Conservation (phyloP, 306 rosid species). For the Vigna trinervia region DNA sequence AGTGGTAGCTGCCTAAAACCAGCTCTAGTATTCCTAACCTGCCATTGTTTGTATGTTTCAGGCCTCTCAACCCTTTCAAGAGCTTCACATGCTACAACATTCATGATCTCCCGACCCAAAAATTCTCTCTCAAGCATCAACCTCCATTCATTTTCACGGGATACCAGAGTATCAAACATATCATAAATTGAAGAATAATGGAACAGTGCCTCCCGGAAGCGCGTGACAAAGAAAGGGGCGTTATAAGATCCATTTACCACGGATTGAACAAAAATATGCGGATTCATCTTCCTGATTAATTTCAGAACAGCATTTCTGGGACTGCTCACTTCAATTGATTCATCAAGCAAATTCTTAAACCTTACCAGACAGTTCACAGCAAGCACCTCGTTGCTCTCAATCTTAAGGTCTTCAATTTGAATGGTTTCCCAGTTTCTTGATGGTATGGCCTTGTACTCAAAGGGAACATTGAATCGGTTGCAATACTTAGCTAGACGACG, state of each 20-base stretch:
- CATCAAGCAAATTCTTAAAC: constrained; percentile 70
- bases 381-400: constrained; percentile 58
- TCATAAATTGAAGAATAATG: constrained; percentile 74
- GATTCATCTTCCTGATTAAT: constrained; percentile 74
- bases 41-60: constrained; percentile 84
- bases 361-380: constrained; percentile 65
- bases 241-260: constrained; percentile 68
- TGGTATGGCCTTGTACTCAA: constrained; percentile 70
- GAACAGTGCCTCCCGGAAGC: constrained; percentile 80
- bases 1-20: constrained; percentile 74
- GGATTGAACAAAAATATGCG: constrained; percentile 61
- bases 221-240: constrained; percentile 78
- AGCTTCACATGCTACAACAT: constrained; percentile 85
- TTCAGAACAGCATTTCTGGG: constrained; percentile 69
- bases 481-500: constrained; percentile 76
- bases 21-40: constrained; percentile 65
- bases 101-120: constrained; percentile 76
- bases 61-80: constrained; percentile 85
- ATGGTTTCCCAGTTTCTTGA: constrained; percentile 78
- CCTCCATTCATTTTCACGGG: constrained; percentile 65
- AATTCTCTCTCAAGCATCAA: constrained; percentile 66
- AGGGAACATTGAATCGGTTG: constrained; percentile 72
- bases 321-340: constrained; percentile 67
- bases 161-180: constrained; percentile 55
- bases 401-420: constrained; percentile 63